These are phyloP conservation scores for Trichoderma reesei DNA, from an alignment of 495 filamentous ascomycete genomes.

Conservation along the genomic window DNA sequence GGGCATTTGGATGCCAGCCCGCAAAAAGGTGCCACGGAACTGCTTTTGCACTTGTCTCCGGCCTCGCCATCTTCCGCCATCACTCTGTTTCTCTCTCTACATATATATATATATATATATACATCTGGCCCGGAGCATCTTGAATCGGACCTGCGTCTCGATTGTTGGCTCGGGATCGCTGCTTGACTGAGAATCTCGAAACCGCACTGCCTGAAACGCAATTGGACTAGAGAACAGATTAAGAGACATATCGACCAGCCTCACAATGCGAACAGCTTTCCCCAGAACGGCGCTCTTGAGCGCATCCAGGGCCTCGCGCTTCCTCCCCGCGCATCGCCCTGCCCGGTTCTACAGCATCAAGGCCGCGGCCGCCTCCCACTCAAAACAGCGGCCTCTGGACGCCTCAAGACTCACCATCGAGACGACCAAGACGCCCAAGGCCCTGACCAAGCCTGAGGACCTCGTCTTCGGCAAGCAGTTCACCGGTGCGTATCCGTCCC, in stretches of 20 bases:
- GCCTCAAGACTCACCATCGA: slow-evolving; percentile 63
- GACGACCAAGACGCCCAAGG: slow-evolving; percentile 66
- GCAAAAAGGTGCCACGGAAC: no score
- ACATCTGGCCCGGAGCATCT: no score
- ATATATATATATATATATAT: no score
- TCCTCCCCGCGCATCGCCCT: slow-evolving; percentile 18
- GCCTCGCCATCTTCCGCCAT: background rate
- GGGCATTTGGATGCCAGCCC: background rate
- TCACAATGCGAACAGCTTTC: slow-evolving; percentile 7
- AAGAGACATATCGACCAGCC: no score
- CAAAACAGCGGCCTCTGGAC: slow-evolving; percentile 52
- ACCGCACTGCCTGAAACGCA: background rate
- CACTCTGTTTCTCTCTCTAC: background rate
- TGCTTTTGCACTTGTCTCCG: background rate
- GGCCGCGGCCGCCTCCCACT: slow-evolving; percentile 39
- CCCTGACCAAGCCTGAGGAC: slow-evolving; percentile 59
- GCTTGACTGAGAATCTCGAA: background rate
- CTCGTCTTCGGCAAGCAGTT: slow-evolving; percentile 83
- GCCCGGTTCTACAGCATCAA: slow-evolving; percentile 51
- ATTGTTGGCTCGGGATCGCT: background rate
- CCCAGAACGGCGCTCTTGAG: slow-evolving; percentile 3
- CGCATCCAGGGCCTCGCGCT: slow-evolving; percentile 15
- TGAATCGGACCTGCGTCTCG: no score
- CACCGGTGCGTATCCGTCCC: slow-evolving; percentile 48
- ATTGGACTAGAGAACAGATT: no score